A percentile compares a stretch with the other conserved stretches of the same genome.
Evolutionary conservation across 257 asterid species (phyloP).

Genomic region (Pogostemon cablin): DNA sequence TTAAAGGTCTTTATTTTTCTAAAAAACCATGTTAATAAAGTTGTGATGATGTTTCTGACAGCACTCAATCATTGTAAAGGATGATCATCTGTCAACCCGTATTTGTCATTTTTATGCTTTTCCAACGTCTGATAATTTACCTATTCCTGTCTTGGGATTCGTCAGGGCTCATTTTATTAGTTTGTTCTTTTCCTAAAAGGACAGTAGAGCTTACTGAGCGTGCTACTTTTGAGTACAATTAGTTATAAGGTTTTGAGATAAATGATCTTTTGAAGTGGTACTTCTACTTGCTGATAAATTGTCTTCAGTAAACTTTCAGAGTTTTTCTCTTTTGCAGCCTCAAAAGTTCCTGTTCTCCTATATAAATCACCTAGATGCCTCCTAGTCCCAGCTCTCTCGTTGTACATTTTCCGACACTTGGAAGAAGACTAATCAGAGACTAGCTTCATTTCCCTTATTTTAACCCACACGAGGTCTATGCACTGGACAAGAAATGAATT

Average conservation of each 20-base stretch:
- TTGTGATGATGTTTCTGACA: neutral
- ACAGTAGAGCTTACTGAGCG: conserved; percentile 1
- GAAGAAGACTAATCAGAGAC: conserved; percentile 59
- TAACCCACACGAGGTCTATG: conserved; percentile 47
- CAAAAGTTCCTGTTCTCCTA: conserved; percentile 49
- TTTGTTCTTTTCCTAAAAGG: conserved; percentile 24
- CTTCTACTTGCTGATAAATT: conserved; percentile 44
- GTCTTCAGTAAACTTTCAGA: conserved; percentile 64
- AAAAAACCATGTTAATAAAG: too few species aligned
- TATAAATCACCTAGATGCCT: conserved; percentile 64
- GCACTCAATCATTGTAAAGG: neutral
- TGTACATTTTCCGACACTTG: conserved; percentile 41
- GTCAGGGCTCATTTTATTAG: conserved; percentile 34
- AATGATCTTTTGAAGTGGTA: conserved; percentile 28
- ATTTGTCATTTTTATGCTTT: conserved; percentile 22
- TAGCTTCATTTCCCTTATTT: conserved; percentile 73
- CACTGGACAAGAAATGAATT: conserved; percentile 47
- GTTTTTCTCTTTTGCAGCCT: conserved; percentile 51
- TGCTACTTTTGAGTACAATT: conserved; percentile 6
- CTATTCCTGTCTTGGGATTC: conserved; percentile 25
- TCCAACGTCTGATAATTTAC: conserved; percentile 15
- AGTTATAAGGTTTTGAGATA: neutral
- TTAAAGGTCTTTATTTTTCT: too few species aligned
- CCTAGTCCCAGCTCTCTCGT: conserved; percentile 58
- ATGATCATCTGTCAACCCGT: neutral